phyloP scores from a whole-genome alignment of 306 rosid species.

The Morella rubra region DNA sequence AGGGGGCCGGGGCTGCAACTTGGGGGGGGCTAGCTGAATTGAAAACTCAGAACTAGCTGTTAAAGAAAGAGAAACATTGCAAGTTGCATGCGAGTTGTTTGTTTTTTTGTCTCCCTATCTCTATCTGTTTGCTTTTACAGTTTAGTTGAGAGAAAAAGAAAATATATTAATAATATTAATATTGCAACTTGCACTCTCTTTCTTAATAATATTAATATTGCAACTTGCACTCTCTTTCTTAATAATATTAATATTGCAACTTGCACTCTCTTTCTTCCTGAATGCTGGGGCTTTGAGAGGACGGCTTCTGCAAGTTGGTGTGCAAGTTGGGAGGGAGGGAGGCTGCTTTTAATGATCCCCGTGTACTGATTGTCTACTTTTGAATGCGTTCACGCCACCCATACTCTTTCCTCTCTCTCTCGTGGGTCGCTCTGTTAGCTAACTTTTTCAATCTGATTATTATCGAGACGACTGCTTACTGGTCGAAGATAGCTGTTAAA shows the following conservation, averaged over 20 bases:
- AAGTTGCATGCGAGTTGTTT: constrained; percentile 42
- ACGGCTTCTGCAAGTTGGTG: constrained; percentile 57
- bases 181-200: constrained; percentile 29
- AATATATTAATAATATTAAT: too few species aligned
- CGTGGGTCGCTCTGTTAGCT: neutral
- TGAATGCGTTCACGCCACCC: constrained; percentile 39
- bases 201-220: neutral
- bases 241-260: constrained; percentile 21
- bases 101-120: neutral
- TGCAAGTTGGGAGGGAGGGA: constrained; percentile 45
- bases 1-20: constrained; percentile 16
- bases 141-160: too few species aligned
- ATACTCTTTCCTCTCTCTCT: neutral
- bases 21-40: neutral
- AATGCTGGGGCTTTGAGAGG: constrained; percentile 31
- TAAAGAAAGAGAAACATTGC: neutral
- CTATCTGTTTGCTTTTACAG: too few species aligned
- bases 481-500: too few species aligned
- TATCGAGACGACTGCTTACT: too few species aligned
- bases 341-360: constrained; percentile 50
- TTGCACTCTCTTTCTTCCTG: constrained; percentile 17
- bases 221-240: constrained; percentile 28
- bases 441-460: neutral
- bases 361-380: constrained; percentile 37
- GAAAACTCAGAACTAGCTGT: constrained; percentile 17